Evolutionary conservation across 495 filamentous ascomycete genomes (phyloP), one percentile per base, ranked within the genome.

Genomic region (Aspergillus baeticus): DNA sequence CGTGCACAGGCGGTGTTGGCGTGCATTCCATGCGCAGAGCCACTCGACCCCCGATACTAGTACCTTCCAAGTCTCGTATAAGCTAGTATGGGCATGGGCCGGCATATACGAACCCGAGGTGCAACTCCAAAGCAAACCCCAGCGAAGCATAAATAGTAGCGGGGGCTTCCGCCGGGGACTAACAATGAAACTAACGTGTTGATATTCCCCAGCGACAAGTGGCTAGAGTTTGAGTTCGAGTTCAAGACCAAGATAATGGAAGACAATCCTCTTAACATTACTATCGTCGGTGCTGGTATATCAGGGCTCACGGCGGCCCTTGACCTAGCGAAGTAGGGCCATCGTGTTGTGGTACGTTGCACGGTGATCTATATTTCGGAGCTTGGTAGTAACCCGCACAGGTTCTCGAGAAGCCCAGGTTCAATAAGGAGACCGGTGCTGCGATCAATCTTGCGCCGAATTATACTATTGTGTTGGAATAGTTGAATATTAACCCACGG

Each of bases 341-440:
- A 73, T 62, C 61, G 46, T 10, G 70, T 70, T 26, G 60, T 67
- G 33, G 63, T 72, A 56, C 35, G 62, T 62, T 17, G 23, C 26
- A 43, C 21, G 11, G 6, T 26, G 7, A 10, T 15, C n/a, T 43
- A 13, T 36, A 6, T 15, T 31, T n/a, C 11, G 2, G 37, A 29
- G 2, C 10, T n/a, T n/a, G 38, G 20, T 34, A 20, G 10, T 37
- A 41, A 34, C 22, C 39, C 10, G 31, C 0, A 22, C 34, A 81
- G 51, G 75, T 85, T 22, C 69, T 76, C 46, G 81, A 85, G 57
- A 80, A 76, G 20, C 80, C 75, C 1, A 57, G 18, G 4, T 80
- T 84, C 62, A 63, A 74, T n/a, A 80, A 70, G 35, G 81, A 84
- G 58, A 70, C 80, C 6, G 82, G 82, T 2, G 82, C 82, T 2